Evolutionary conservation across 768 basidiomycete species (phyloP), one percentile per base, ranked within the genome.

Genomic region (Candolleomyces efflorescens): DNA sequence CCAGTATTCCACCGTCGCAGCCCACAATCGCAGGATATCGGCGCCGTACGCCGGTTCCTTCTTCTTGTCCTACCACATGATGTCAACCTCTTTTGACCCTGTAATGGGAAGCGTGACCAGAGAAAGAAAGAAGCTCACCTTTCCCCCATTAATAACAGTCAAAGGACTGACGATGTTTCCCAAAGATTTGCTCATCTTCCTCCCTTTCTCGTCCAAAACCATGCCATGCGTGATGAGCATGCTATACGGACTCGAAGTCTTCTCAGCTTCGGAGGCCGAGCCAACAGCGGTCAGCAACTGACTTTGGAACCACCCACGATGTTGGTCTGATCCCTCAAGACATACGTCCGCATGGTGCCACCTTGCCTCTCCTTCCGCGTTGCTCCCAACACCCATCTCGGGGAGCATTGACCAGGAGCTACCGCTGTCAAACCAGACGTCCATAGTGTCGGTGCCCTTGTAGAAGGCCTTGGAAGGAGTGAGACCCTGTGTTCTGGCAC

Each of bases 381-480:
- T 63, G 22, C 67, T 62, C 12, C 69, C 73, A 32, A 74, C 71
- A 18, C 70, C 76, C 51, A 76, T 73, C 38, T 73, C 73, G 5
- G 65, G 62, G 17, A 96, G 73, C 77, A 92, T 81, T 1, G 92
- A 86, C 96, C 96, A 99, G 3, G 94, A 91, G 2, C 90, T 86
- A 3, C 96, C 96, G 64, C 92, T 95, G 72, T 99, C 96, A 63
- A 98, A 98, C 96, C 96, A 99, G 15, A 99, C 96, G 69, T 99
- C 96, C 87, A 98, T 94, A 2, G 96, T 99, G 68, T 99, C 96
- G 2, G 83, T 86, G 9, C 94, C 89, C 68, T 93, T 94, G 48
- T 75, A 71, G 84, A 88, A 94, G 1, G 70, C 71, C 54, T 78
- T 72, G 0, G 75, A 76, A 1, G 69, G 65, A 2, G 52, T 44